These are phyloP conservation scores for Panicum hallii DNA, from an alignment of 202 grass and related monocot species.

Conservation along the genomic window DNA sequence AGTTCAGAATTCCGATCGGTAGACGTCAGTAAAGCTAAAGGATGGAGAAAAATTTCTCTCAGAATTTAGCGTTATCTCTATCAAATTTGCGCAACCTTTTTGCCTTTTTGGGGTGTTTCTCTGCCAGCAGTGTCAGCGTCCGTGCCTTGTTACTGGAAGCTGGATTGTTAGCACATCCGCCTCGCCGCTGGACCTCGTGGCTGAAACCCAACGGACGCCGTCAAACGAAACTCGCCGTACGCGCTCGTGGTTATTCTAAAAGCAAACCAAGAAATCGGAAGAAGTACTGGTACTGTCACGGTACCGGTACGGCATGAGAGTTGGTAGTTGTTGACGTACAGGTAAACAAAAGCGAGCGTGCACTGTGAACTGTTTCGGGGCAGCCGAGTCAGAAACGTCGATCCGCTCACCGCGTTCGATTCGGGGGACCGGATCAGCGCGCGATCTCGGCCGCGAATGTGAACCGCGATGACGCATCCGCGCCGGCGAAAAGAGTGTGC, in stretches of 20 bases:
- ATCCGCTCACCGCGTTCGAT: no score
- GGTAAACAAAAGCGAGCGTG: neutral
- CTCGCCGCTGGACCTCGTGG: neutral
- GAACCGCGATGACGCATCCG: no score
- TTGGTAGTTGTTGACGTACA: conserved; percentile 24
- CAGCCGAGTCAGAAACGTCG: no score
- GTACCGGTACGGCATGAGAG: conserved; percentile 23
- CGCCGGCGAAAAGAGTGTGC: no score
- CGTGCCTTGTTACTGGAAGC: neutral
- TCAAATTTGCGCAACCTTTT: neutral
- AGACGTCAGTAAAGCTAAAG: neutral
- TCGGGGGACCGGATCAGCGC: no score
- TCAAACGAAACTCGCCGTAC: conserved; percentile 12
- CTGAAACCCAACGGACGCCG: neutral
- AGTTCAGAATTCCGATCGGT: neutral
- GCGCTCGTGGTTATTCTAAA: neutral
- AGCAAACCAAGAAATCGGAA: neutral
- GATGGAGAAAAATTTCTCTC: neutral
- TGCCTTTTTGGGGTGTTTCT: neutral
- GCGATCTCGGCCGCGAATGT: no score
- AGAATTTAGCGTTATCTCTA: neutral
- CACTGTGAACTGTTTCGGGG: neutral
- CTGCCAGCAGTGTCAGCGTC: neutral
- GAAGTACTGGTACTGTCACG: neutral
- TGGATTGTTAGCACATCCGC: conserved; percentile 8